phyloP scores from a whole-genome alignment of 257 asterid species.

The Cruciata laevipes region DNA sequence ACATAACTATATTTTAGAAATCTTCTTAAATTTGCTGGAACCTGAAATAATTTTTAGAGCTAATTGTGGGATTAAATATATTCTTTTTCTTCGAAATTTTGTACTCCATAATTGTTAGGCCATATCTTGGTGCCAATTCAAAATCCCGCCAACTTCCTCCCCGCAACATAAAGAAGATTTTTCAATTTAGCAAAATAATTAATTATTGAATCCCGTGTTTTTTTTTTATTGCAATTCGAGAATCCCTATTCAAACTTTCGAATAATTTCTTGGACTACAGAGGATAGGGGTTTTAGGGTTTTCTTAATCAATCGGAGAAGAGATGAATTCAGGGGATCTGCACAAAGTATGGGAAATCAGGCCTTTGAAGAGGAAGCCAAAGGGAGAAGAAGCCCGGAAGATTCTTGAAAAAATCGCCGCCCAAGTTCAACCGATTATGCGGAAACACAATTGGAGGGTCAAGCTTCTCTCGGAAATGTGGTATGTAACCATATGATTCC shows the following conservation, averaged over 20 bases:
- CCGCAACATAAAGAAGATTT: background rate
- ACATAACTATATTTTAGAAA: too few species aligned
- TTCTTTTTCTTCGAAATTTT: too few species aligned
- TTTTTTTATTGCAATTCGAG: background rate
- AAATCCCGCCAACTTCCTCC: conserved; percentile 11
- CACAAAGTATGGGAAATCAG: conserved; percentile 78
- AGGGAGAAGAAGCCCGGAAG: conserved; percentile 57
- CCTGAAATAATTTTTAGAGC: too few species aligned
- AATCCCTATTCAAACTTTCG: background rate
- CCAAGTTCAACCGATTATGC: conserved; percentile 94
- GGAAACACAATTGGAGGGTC: conserved; percentile 88
- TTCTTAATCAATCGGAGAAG: background rate
- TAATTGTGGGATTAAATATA: too few species aligned
- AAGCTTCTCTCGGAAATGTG: conserved; percentile 81
- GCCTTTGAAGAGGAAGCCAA: conserved; percentile 68
- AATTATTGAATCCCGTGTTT: background rate
- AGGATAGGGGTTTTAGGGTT: conserved; percentile 14
- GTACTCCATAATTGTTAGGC: too few species aligned
- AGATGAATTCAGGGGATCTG: conserved; percentile 62
- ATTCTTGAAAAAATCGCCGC: conserved; percentile 61
- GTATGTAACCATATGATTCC: conserved; percentile 20
- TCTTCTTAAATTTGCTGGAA: too few species aligned
- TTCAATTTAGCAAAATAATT: background rate
- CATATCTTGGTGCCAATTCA: background rate
- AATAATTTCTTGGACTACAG: background rate